Base-by-base conservation (phyloP, 495 filamentous ascomycete genomes). In the Xylaria curta region DNA sequence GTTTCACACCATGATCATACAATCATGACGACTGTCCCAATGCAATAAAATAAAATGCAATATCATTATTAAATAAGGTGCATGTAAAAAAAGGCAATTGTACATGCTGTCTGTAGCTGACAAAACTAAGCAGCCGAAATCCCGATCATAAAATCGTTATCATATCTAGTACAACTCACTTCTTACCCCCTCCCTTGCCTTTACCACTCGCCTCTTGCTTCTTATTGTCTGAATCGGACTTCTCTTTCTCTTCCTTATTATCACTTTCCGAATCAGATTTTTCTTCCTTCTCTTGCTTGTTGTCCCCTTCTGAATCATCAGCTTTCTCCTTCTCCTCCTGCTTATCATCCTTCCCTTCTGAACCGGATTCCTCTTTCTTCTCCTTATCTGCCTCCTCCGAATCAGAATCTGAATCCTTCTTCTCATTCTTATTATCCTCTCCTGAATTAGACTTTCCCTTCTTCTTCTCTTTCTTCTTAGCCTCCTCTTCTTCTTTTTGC, bases 401-500 rank as follows among this genome's bases (percentile, higher is more conserved):
- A 33, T 33, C 31, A 4, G 31, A 33, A 36, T 36, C 33, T 3
- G 47, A 33, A 58, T 78, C 72, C 24, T 72, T 51, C 12, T 68
- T 44, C 9, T 66, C 53, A 26, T 70, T 40, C 24, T 66, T 44
- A 2, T 33, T n/a, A 10, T 72, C 54, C 2, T 72, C 38, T 38
- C 71, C 33, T 13, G 44, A 21, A 26, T 64, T 9, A 21, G 26
- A 28, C 28, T 36, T 59, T 31, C 31, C 60, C 6, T 72, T 60
- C 58, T 63, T 7, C n/a, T 69, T 72, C 42, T 75, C 69, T n/a
- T 79, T 71, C 64, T 77, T 64, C 53, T 77, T 68, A 17, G 78
- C 66, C 40, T 80, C 66, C 13, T 80, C 71, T 33, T 81, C 69
- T 21, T 79, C 74, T 51, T 80, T 70, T 61, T 72, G 72, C 61